Conservation (phyloP, 2,329 filamentous ascomycete genomes). For the Xylaria sp. region DNA sequence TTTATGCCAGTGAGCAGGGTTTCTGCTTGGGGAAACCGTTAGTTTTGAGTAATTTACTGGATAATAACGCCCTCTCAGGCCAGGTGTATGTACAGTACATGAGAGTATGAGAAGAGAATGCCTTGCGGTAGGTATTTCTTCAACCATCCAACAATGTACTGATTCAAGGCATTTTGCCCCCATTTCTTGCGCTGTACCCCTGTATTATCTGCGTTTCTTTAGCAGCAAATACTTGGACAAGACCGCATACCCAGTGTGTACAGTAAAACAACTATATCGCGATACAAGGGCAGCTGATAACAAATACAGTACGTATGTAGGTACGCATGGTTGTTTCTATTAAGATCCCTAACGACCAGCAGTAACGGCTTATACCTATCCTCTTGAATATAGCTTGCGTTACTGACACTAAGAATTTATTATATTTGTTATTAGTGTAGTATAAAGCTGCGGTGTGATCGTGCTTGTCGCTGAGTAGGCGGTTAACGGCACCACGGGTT, state of each 20-base stretch:
- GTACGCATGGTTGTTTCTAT: too few species aligned
- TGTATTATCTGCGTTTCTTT: not conserved
- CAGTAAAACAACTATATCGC: too few species aligned
- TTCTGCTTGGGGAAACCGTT: not conserved
- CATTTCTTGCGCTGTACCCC: not conserved
- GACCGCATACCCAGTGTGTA: too few species aligned
- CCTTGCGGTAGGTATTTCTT: not conserved
- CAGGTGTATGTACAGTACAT: too few species aligned
- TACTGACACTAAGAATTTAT: not conserved
- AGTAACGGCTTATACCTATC: too few species aligned
- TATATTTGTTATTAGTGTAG: not conserved
- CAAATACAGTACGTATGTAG: too few species aligned
- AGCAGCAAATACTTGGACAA: too few species aligned
- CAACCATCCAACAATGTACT: not conserved
- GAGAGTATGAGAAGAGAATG: too few species aligned
- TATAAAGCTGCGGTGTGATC: conserved; percentile 20
- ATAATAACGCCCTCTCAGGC: conserved; percentile 7
- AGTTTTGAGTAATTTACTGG: conserved; percentile 20
- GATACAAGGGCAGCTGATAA: too few species aligned
- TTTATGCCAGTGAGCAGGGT: not conserved
- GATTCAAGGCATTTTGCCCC: not conserved
- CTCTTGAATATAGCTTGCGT: too few species aligned
- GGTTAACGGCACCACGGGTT: conserved; percentile 23
- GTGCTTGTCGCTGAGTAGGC: conserved; percentile 7
- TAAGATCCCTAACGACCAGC: too few species aligned